These are phyloP conservation scores for Leishmania arabica DNA, from an alignment of 208 protist species.

Conservation along the genomic window DNA sequence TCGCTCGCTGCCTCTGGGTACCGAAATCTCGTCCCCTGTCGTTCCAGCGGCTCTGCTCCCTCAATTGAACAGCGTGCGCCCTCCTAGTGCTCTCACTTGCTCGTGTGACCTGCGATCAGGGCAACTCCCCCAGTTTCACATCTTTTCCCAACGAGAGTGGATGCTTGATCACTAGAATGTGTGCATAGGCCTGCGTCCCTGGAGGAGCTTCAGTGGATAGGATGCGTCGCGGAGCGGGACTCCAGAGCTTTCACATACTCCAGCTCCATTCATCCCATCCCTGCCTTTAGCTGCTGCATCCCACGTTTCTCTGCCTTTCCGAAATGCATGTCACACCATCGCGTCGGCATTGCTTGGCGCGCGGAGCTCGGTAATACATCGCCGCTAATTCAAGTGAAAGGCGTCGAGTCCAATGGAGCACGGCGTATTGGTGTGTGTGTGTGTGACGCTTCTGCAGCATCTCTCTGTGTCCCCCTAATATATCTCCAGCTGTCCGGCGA, in stretches of 20 bases:
- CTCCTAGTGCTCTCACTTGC: background rate
- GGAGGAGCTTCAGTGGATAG: background rate
- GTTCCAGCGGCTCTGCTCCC: background rate
- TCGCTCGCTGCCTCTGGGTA: background rate
- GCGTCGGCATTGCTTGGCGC: constrained; percentile 2
- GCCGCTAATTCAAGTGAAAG: background rate
- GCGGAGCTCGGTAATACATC: constrained; percentile 1
- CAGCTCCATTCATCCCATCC: background rate
- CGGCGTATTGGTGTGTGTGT: background rate
- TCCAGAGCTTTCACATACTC: background rate
- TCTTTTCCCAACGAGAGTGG: background rate
- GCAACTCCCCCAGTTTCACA: background rate
- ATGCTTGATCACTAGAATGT: background rate
- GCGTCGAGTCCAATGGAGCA: background rate
- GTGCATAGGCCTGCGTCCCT: background rate
- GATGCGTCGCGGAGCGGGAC: background rate
- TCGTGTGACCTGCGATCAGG: background rate
- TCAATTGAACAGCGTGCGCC: background rate
- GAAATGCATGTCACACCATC: background rate
- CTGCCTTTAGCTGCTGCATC: background rate
- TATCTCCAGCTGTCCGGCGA: constrained; percentile 1
- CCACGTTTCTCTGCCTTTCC: background rate
- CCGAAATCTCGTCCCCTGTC: background rate
- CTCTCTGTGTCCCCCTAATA: background rate
- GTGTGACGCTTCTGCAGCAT: background rate